Conservation (phyloP, 2,329 filamentous ascomycete species). For the Fusarium haematococcum region DNA sequence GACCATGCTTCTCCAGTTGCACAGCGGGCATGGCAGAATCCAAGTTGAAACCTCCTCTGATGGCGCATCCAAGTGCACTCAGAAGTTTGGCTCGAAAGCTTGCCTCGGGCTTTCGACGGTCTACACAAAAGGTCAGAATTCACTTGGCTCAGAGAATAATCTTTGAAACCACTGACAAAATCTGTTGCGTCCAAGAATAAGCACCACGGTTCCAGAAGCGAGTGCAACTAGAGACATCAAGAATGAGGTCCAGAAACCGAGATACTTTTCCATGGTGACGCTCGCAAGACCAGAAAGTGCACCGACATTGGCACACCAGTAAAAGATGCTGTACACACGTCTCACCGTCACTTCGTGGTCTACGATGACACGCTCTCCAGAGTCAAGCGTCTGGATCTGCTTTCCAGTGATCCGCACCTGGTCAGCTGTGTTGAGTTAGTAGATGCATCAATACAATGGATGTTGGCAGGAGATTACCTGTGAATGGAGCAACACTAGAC, state of each 20-base stretch:
- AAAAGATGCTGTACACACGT: constrained; percentile 75
- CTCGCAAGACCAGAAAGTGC: constrained; percentile 65
- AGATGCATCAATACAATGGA: not conserved
- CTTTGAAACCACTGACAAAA: not conserved
- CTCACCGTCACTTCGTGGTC: constrained; percentile 74
- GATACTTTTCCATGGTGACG: constrained; percentile 64
- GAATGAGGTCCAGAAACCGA: constrained; percentile 52
- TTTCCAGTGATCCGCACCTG: not conserved
- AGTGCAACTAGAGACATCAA: constrained; percentile 2
- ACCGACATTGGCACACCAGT: constrained; percentile 66
- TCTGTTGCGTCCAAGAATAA: not conserved
- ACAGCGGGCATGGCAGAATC: not conserved
- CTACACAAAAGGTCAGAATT: not conserved
- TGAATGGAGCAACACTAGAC: not conserved
- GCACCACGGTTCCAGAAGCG: not conserved
- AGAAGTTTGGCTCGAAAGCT: constrained; percentile 2
- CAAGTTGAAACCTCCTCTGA: not conserved
- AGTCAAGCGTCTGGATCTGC: not conserved
- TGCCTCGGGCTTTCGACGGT: not conserved
- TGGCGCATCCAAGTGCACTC: not conserved
- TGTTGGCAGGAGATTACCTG: not conserved
- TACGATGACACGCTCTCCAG: constrained; percentile 71
- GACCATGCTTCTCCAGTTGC: not conserved
- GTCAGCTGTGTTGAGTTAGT: not conserved
- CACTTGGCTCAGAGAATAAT: not conserved